These are phyloP conservation scores for Tolypocladium amazonense DNA, from an alignment of 2,329 filamentous ascomycete species.

Conservation along the genomic window DNA sequence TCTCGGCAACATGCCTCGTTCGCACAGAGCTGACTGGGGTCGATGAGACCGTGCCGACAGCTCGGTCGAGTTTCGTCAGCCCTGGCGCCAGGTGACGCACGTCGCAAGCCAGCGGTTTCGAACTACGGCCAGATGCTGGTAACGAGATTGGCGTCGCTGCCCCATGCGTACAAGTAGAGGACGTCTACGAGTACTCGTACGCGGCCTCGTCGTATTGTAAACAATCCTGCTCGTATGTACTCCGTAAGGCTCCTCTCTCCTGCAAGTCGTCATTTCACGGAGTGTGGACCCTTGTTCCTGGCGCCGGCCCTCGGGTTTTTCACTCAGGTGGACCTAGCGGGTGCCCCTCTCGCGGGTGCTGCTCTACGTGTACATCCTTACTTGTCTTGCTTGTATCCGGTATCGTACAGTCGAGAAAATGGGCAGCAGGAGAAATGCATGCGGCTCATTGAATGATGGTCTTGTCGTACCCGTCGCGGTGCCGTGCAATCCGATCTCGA, in stretches of 20 bases:
- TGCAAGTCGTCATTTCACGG: not conserved
- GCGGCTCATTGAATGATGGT: too few relatives aligned
- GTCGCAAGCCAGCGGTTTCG: not conserved
- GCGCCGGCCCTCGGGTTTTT: not conserved
- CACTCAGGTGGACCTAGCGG: not conserved
- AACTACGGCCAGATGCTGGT: not conserved
- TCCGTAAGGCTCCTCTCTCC: not conserved
- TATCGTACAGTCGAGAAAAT: too few relatives aligned
- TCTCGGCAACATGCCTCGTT: not conserved
- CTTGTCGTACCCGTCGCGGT: too few relatives aligned
- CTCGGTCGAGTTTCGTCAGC: not conserved
- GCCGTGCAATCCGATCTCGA: too few relatives aligned
- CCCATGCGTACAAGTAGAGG: not conserved
- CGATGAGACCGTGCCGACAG: not conserved
- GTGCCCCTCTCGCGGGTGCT: not conserved
- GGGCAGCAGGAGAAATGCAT: too few relatives aligned
- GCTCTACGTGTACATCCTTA: too few relatives aligned
- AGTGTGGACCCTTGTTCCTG: not conserved
- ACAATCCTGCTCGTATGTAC: not conserved
- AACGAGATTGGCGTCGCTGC: not conserved
- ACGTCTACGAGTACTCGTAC: not conserved
- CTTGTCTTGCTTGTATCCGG: too few relatives aligned
- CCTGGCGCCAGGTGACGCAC: not conserved
- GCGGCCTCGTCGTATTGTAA: not conserved
- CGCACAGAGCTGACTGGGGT: not conserved